Evolutionary conservation across 768 basidiomycete genomes (phyloP).

Genomic region (Leccinum longicurvipes): DNA sequence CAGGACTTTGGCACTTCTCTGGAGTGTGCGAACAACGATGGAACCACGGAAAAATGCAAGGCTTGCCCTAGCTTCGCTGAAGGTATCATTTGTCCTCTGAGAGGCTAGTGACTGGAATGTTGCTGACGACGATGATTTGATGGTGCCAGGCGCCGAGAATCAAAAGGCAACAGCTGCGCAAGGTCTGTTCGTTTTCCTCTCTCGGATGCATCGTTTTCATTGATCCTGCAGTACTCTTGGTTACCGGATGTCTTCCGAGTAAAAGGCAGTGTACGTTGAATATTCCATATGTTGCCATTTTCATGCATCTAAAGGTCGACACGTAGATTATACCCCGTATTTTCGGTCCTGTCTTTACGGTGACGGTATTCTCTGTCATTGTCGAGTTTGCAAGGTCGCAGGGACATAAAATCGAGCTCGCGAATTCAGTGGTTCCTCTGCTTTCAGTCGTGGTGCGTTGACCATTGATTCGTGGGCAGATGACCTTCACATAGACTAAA

Average conservation of each 20-base stretch:
- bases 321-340: slow-evolving; percentile 66
- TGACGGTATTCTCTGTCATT: slow-evolving; percentile 67
- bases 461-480: background rate
- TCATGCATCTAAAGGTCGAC: slow-evolving; percentile 6
- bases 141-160: slow-evolving; percentile 39
- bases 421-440: slow-evolving; percentile 84
- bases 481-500: background rate
- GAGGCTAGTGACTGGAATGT: background rate
- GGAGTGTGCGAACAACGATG: slow-evolving; percentile 17
- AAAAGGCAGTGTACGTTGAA: slow-evolving; percentile 68
- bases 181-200: slow-evolving; percentile 31
- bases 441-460: slow-evolving; percentile 84
- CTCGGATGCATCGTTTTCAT: background rate
- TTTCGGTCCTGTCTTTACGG: slow-evolving; percentile 78
- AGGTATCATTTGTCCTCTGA: slow-evolving; percentile 16
- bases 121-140: background rate
- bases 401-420: slow-evolving; percentile 60
- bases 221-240: slow-evolving; percentile 69
- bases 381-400: slow-evolving; percentile 57
- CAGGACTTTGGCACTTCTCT: background rate
- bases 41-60: slow-evolving; percentile 19
- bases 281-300: background rate
- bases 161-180: slow-evolving; percentile 51
- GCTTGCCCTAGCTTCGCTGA: slow-evolving; percentile 20
- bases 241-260: slow-evolving; percentile 82